Evolutionary conservation across 1,284 basidiomycete species (phyloP).

Genomic region (Cryptococcus sp.): DNA sequence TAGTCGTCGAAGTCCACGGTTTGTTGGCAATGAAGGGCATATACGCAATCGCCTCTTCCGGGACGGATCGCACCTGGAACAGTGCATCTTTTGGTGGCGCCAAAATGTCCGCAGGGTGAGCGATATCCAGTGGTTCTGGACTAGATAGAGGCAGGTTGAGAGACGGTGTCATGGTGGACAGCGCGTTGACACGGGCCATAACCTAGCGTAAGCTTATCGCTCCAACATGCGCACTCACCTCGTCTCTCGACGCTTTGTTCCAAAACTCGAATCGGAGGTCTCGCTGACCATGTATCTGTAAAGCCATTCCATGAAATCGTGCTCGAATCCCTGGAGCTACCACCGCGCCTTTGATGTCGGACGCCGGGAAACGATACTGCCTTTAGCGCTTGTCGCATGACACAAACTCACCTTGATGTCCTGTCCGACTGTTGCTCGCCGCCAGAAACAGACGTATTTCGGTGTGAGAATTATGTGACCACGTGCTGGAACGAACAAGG

Average conservation of each 20-base stretch:
- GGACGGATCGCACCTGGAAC: slow-evolving; percentile 27
- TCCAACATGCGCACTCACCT: slow-evolving; percentile 44
- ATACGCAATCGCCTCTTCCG: slow-evolving; percentile 42
- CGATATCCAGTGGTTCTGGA: neutral
- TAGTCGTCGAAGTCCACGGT: slow-evolving; percentile 19
- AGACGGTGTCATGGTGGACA: neutral
- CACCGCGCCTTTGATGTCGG: slow-evolving; percentile 56
- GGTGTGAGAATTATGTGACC: slow-evolving; percentile 51
- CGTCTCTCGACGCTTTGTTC: slow-evolving; percentile 55
- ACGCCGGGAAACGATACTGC: slow-evolving; percentile 59
- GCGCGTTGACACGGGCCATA: slow-evolving; percentile 14
- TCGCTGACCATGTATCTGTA: slow-evolving; percentile 59
- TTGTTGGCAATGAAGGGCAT: slow-evolving; percentile 52
- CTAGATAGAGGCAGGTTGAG: neutral
- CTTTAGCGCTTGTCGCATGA: slow-evolving; percentile 39
- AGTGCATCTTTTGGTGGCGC: slow-evolving; percentile 34
- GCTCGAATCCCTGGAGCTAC: slow-evolving; percentile 48
- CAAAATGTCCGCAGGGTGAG: slow-evolving; percentile 39
- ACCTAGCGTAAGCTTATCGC: slow-evolving; percentile 13
- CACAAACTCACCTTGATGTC: slow-evolving; percentile 47
- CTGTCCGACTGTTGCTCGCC: slow-evolving; percentile 37
- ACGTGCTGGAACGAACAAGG: slow-evolving; percentile 40
- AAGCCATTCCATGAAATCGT: slow-evolving; percentile 57
- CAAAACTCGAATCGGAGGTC: slow-evolving; percentile 62
- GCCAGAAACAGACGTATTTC: slow-evolving; percentile 52